phyloP scores from a whole-genome alignment of 2,329 filamentous ascomycete species.

The Sclerotinia spermophila region DNA sequence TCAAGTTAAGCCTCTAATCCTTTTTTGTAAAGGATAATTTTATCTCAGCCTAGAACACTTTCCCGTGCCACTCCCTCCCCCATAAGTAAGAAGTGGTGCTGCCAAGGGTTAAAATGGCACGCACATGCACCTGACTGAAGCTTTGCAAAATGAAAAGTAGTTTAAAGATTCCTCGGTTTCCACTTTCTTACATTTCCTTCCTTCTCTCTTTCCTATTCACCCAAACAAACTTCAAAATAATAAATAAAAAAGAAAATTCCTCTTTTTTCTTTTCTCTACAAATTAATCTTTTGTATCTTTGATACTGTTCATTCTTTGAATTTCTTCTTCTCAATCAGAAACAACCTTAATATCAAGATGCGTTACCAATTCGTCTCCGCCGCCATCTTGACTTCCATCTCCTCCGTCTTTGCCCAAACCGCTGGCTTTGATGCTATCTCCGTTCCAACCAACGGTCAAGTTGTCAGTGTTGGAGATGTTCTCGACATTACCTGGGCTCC shows the following conservation, averaged over 20 bases:
- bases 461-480: constrained; percentile 47
- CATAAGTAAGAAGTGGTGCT: constrained; percentile 7
- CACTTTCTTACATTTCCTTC: background rate
- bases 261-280: background rate
- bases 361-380: constrained; percentile 31
- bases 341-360: constrained; percentile 28
- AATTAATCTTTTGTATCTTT: constrained; percentile 27
- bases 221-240: background rate
- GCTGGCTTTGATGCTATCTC: constrained; percentile 54
- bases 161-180: constrained; percentile 6
- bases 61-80: background rate
- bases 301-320: constrained; percentile 35
- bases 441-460: constrained; percentile 44
- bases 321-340: constrained; percentile 4
- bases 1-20: background rate
- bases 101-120: constrained; percentile 7
- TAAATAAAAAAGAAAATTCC: background rate
- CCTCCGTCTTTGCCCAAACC: constrained; percentile 47
- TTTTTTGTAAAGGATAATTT: background rate
- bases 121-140: background rate
- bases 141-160: background rate
- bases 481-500: constrained; percentile 51
- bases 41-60: constrained; percentile 1
- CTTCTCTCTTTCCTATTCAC: background rate
- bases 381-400: constrained; percentile 30